These are phyloP conservation scores for Eucommia ulmoides DNA, from an alignment of 257 asterid genomes.

Conservation along the genomic window DNA sequence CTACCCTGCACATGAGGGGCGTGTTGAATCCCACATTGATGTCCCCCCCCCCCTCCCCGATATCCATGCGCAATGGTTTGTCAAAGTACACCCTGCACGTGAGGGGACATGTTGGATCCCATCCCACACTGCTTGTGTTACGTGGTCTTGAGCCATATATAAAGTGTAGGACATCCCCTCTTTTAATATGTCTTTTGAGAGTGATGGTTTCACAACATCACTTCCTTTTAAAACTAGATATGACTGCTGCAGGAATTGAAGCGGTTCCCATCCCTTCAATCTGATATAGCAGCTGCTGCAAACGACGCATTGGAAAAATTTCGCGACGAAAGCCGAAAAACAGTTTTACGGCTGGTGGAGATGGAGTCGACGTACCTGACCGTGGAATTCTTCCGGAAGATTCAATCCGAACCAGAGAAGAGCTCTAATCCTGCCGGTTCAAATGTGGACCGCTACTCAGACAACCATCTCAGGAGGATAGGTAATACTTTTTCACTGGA, in stretches of 20 bases:
- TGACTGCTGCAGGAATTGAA: conserved; percentile 55
- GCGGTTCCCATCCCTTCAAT: conserved; percentile 81
- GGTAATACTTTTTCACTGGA: conserved; percentile 25
- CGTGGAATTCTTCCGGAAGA: conserved; percentile 84
- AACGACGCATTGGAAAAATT: conserved; percentile 89
- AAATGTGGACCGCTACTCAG: conserved; percentile 67
- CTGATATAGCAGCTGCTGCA: conserved; percentile 90
- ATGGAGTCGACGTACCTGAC: conserved; percentile 96
- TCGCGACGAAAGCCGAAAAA: conserved; percentile 90
- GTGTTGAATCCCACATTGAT: too few relatives aligned
- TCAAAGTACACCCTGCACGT: too few relatives aligned
- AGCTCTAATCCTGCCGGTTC: conserved; percentile 20
- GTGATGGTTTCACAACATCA: too few relatives aligned
- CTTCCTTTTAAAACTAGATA: too few relatives aligned
- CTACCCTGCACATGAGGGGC: too few relatives aligned
- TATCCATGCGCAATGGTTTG: too few relatives aligned
- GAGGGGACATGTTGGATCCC: too few relatives aligned
- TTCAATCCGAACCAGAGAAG: conserved; percentile 81
- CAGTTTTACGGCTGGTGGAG: conserved; percentile 79
- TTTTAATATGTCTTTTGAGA: too few relatives aligned
- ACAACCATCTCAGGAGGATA: conserved; percentile 62
- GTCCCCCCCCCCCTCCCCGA: too few relatives aligned
- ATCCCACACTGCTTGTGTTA: too few relatives aligned
- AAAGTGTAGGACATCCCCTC: too few relatives aligned
- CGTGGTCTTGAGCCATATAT: too few relatives aligned